Conservation (phyloP, 768 basidiomycete genomes). For the Fomitopsis serialis region DNA sequence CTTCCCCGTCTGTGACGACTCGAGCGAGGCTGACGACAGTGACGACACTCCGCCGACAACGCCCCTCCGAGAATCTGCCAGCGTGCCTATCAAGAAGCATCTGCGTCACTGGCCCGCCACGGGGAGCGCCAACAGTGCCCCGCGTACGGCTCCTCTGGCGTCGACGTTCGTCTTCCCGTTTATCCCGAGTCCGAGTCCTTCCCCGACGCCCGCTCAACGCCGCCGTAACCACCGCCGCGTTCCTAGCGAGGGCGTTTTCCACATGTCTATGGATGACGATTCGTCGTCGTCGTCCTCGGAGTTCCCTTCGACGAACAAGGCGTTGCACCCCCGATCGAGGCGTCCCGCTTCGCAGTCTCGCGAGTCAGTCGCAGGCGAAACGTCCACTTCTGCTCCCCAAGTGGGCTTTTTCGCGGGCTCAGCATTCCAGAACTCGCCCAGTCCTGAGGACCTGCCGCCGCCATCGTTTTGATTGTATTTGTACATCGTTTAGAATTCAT, state of each 20-base stretch:
- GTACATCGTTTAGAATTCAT: slow-evolving; percentile 18
- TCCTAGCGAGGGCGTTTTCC: slow-evolving; percentile 73
- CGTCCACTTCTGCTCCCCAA: slow-evolving; percentile 18
- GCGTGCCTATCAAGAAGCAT: slow-evolving; percentile 11
- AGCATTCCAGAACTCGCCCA: slow-evolving; percentile 82
- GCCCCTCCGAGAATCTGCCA: slow-evolving; percentile 40
- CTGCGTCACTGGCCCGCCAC: slow-evolving; percentile 28
- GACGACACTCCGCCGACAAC: slow-evolving; percentile 45
- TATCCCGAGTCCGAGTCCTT: slow-evolving; percentile 21
- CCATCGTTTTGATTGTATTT: slow-evolving; percentile 48
- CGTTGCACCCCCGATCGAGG: slow-evolving; percentile 16
- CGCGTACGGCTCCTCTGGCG: slow-evolving; percentile 47
- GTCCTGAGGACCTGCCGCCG: slow-evolving; percentile 74
- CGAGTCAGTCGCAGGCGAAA: slow-evolving; percentile 2
- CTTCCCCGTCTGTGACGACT: slow-evolving; percentile 75
- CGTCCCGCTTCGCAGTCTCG: background rate
- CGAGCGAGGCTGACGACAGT: slow-evolving; percentile 41
- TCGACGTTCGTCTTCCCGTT: slow-evolving; percentile 37
- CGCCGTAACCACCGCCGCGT: slow-evolving; percentile 45
- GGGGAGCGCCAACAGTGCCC: slow-evolving; percentile 27
- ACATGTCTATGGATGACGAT: slow-evolving; percentile 72
- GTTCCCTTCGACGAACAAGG: slow-evolving; percentile 23
- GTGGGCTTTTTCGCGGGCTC: slow-evolving; percentile 72
- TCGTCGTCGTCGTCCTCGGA: slow-evolving; percentile 38
- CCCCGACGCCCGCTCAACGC: slow-evolving; percentile 35